Evolutionary conservation across 1,139 yeast genomes (phyloP).

Genomic region (Taiozyma sp.): DNA sequence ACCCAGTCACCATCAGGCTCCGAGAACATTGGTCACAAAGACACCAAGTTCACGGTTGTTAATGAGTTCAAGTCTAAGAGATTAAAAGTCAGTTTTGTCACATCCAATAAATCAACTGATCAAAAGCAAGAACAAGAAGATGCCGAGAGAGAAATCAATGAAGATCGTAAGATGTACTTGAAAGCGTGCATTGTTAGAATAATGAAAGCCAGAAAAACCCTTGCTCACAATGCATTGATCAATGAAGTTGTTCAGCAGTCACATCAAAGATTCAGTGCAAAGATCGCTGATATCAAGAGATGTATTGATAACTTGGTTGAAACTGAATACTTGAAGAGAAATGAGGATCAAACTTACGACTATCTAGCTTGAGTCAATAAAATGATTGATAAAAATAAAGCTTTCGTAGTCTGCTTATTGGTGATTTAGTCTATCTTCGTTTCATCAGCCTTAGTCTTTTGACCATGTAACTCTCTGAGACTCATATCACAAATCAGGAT

Average conservation of each 20-base stretch:
- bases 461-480: too few species aligned
- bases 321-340: constrained; percentile 76
- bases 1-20: constrained; percentile 57
- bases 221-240: constrained; percentile 74
- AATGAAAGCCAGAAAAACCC: constrained; percentile 86
- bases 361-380: constrained; percentile 49
- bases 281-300: constrained; percentile 78
- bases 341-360: constrained; percentile 69
- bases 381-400: background rate
- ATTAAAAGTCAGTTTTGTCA: constrained; percentile 76
- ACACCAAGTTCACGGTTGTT: constrained; percentile 67
- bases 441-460: too few species aligned
- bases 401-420: background rate
- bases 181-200: constrained; percentile 94
- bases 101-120: constrained; percentile 70
- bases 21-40: constrained; percentile 40
- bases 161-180: constrained; percentile 78
- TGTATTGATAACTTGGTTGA: constrained; percentile 85
- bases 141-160: constrained; percentile 78
- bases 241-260: constrained; percentile 90
- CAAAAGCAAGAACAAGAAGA: constrained; percentile 70
- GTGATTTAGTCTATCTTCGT: too few species aligned
- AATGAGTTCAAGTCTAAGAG: constrained; percentile 82
- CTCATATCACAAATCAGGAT: too few species aligned
- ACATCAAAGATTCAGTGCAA: constrained; percentile 78